These are phyloP conservation scores for Hippophae gyantsensis DNA, from an alignment of 306 rosid species.

Conservation along the genomic window DNA sequence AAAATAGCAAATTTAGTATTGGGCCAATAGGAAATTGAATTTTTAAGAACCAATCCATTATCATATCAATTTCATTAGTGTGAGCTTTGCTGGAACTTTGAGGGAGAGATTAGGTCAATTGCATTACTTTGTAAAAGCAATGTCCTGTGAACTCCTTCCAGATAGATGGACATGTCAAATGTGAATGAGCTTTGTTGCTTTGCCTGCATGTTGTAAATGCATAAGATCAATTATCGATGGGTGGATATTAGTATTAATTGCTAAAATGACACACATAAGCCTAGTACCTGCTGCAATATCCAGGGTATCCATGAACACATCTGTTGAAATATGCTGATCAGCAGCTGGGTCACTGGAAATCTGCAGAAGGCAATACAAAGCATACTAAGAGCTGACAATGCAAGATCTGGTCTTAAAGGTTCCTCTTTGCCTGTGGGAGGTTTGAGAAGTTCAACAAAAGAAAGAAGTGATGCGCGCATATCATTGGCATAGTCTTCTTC, in stretches of 20 bases:
- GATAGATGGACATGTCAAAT: conserved; percentile 50
- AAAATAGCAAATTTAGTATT: no score
- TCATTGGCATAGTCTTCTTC: conserved; percentile 49
- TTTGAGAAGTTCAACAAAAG: conserved; percentile 40
- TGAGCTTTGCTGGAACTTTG: conserved; percentile 11
- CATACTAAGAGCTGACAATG: conserved; percentile 73
- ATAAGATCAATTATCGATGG: conserved; percentile 12
- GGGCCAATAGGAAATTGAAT: neutral
- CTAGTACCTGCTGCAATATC: conserved; percentile 65
- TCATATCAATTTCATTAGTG: conserved; percentile 14
- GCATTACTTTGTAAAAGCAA: conserved; percentile 67
- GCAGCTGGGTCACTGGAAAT: conserved; percentile 55
- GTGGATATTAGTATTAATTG: conserved; percentile 9
- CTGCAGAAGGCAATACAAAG: conserved; percentile 64
- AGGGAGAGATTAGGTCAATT: conserved; percentile 20
- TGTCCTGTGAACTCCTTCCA: conserved; percentile 79
- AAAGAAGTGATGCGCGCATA: conserved; percentile 50
- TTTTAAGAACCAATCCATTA: conserved; percentile 22
- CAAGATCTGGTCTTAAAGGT: conserved; percentile 46
- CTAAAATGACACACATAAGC: conserved; percentile 22
- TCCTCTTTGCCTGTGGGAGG: conserved; percentile 33
- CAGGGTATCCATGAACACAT: conserved; percentile 82
- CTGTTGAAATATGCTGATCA: conserved; percentile 50
- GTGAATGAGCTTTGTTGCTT: conserved; percentile 39
- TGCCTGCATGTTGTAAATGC: conserved; percentile 39